Percentiles rank a stretch among this genome's conserved stretches.
Evolutionary conservation across 257 asterid species (phyloP).

Genomic region (Lycium barbarum): DNA sequence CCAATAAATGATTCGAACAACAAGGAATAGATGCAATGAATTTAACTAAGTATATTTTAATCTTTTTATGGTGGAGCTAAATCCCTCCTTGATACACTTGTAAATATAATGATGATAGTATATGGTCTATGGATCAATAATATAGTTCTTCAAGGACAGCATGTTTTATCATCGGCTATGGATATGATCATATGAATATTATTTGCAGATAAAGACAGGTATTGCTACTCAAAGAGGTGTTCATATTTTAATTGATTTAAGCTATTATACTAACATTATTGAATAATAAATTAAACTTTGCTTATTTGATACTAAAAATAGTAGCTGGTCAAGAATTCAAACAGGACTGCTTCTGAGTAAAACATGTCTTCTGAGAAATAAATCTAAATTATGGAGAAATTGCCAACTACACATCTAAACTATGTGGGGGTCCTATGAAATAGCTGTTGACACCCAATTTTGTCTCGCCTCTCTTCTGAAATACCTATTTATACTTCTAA

Average conservation of each 20-base stretch:
- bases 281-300: background rate
- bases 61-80: background rate
- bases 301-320: background rate
- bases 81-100: background rate
- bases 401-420: too few relatives aligned
- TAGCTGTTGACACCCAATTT: too few relatives aligned
- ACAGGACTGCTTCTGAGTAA: background rate
- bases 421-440: too few relatives aligned
- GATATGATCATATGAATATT: background rate
- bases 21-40: background rate
- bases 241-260: background rate
- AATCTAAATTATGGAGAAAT: too few relatives aligned
- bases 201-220: background rate
- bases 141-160: background rate
- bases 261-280: background rate
- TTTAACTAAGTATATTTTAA: background rate
- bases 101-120: background rate
- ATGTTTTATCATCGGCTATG: background rate
- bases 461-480: too few relatives aligned
- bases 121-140: background rate
- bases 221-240: background rate
- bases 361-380: background rate
- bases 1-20: conserved; percentile 12
- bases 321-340: background rate
- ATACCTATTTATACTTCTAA: too few relatives aligned